Conservation (phyloP, 2,329 filamentous ascomycete genomes). For the Ophiosphaerella korrae region DNA sequence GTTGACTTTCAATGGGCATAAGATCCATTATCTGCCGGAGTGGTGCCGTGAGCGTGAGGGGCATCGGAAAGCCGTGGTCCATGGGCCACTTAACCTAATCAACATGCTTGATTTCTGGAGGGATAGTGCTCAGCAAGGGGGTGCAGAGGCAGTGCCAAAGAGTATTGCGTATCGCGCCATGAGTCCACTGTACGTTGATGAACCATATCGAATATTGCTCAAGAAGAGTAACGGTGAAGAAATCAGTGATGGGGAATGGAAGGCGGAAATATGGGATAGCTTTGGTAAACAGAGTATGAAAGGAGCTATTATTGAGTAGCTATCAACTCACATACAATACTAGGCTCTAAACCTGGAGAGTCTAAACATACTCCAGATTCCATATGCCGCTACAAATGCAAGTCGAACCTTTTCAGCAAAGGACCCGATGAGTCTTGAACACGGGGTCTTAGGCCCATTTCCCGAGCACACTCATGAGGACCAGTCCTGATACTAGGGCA, state of each 20-base stretch:
- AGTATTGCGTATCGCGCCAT: constrained; percentile 39
- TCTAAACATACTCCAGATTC: neutral
- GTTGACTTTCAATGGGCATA: constrained; percentile 89
- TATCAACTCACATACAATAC: neutral
- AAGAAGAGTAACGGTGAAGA: constrained; percentile 2
- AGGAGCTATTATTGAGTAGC: constrained; percentile 32
- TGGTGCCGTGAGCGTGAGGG: constrained; percentile 77
- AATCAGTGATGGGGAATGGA: constrained; percentile 16
- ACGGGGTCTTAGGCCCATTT: constrained; percentile 67
- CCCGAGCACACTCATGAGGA: constrained; percentile 73
- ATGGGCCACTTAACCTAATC: constrained; percentile 79
- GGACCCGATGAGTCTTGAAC: neutral
- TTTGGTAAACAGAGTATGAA: constrained; percentile 42
- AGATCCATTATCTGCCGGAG: constrained; percentile 79
- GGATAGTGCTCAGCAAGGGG: constrained; percentile 23
- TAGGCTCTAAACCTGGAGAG: neutral
- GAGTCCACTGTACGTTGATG: constrained; percentile 39
- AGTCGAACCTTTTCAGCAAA: neutral
- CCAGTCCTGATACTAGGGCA: constrained; percentile 65
- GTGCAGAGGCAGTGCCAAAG: constrained; percentile 25
- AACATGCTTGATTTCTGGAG: constrained; percentile 45
- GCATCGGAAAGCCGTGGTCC: constrained; percentile 76
- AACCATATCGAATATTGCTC: constrained; percentile 37
- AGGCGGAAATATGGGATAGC: constrained; percentile 38
- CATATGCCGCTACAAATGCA: constrained; percentile 4